Conservation (phyloP, 2,329 filamentous ascomycete species). For the Ophiostoma angusticollis region DNA sequence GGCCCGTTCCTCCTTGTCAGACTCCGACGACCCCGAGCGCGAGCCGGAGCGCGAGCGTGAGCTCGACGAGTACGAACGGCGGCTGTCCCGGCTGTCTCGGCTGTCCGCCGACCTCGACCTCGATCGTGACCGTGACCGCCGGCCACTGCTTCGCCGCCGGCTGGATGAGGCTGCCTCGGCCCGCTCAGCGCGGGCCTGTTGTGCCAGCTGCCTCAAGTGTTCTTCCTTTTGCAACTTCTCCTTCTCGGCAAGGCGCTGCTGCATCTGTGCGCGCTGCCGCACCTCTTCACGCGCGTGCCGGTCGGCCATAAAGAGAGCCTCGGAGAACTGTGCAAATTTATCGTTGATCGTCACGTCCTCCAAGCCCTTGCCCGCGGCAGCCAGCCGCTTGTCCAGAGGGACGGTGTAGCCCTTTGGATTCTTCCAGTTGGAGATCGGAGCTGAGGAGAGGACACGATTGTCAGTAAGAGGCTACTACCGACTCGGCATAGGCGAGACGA, state of each 20-base stretch:
- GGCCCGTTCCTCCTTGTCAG: constrained; percentile 52
- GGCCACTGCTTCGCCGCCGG: constrained; percentile 12
- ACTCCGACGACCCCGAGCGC: constrained; percentile 35
- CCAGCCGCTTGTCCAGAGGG: constrained; percentile 85
- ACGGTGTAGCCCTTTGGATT: constrained; percentile 98
- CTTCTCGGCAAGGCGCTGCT: constrained; percentile 90
- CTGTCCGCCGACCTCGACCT: constrained; percentile 4
- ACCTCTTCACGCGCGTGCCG: constrained; percentile 92
- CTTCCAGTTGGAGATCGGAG: constrained; percentile 96
- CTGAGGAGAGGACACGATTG: constrained; percentile 28
- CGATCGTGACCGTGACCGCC: constrained; percentile 24
- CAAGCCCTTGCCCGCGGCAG: constrained; percentile 80
- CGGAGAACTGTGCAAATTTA: constrained; percentile 93
- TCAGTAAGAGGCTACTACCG: background rate
- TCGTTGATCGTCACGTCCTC: constrained; percentile 96
- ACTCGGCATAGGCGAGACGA: background rate
- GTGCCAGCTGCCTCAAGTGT: constrained; percentile 71
- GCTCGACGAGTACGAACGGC: constrained; percentile 17
- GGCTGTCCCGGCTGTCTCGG: constrained; percentile 6
- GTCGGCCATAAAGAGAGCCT: constrained; percentile 88
- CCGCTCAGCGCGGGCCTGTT: constrained; percentile 81
- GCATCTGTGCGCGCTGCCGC: constrained; percentile 82
- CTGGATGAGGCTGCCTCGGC: constrained; percentile 24
- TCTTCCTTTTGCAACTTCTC: constrained; percentile 94
- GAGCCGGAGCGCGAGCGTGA: constrained; percentile 35